A percentile compares a stretch with the other conserved stretches of the same genome.
These are phyloP conservation scores for Chrysanthemum makinoi DNA, from an alignment of 129 eudicot genomes.

Conservation along the genomic window DNA sequence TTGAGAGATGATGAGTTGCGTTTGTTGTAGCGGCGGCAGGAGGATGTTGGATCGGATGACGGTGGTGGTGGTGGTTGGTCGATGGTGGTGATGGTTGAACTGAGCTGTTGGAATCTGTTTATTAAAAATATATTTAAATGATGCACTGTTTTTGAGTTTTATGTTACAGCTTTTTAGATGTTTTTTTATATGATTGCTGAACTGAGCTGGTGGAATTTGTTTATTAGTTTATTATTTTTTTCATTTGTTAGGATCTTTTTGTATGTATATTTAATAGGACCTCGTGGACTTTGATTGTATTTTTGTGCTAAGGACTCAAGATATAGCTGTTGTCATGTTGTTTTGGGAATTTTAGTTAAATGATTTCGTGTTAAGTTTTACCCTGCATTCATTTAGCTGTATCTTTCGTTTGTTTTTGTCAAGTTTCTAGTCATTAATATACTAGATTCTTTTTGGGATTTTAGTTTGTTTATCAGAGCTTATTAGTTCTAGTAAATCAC, in stretches of 20 bases:
- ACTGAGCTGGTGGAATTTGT: conserved; percentile 26
- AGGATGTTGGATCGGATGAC: no score
- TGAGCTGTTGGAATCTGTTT: no score
- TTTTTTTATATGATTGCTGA: conserved; percentile 16
- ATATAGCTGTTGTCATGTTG: not conserved
- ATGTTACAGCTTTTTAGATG: conserved; percentile 10
- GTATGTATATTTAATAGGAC: not conserved
- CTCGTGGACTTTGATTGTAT: not conserved
- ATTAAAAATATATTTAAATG: conserved; percentile 2
- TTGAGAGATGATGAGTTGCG: no score
- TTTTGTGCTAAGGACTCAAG: conserved; percentile 5
- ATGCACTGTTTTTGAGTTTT: conserved; percentile 17
- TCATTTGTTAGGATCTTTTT: conserved; percentile 15
- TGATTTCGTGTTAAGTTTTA: conserved; percentile 5
- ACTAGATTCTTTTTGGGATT: conserved; percentile 29
- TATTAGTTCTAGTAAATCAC: not conserved
- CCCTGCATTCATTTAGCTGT: conserved; percentile 10
- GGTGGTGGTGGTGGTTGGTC: no score
- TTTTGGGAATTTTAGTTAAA: not conserved
- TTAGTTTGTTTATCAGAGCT: conserved; percentile 43
- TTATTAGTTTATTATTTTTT: conserved; percentile 12
- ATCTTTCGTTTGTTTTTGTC: not conserved
- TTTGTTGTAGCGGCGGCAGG: no score
- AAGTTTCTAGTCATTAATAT: conserved; percentile 5
- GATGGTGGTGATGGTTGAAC: no score